Percentiles rank a stretch among this genome's conserved stretches.
Conservation (phyloP, 2,329 filamentous ascomycete species). For the Hymenoscyphus fraxineus region DNA sequence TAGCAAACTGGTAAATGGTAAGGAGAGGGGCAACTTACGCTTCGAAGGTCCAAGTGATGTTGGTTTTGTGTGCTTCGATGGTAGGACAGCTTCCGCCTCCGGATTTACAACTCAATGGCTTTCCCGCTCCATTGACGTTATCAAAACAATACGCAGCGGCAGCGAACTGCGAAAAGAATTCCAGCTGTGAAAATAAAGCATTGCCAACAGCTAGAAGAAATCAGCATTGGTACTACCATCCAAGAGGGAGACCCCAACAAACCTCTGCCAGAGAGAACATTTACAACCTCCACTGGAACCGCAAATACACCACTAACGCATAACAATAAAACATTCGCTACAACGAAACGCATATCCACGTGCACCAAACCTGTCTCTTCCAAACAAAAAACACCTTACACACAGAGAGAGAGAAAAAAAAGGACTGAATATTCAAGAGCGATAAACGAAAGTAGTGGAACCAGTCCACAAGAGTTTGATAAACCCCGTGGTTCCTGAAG, state of each 20-base stretch:
- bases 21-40: not conserved
- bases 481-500: not conserved
- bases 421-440: not conserved
- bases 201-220: constrained; percentile 3
- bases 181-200: constrained; percentile 18
- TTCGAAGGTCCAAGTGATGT: constrained; percentile 16
- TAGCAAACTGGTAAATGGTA: not conserved
- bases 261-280: constrained; percentile 5
- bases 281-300: not conserved
- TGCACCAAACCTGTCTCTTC: too few relatives aligned
- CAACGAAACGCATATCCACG: constrained; percentile 2
- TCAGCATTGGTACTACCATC: not conserved
- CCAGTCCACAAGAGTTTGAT: not conserved
- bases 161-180: constrained; percentile 27
- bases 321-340: not conserved
- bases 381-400: too few relatives aligned
- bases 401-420: not conserved
- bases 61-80: constrained; percentile 19
- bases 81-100: constrained; percentile 22
- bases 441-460: not conserved
- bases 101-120: constrained; percentile 19
- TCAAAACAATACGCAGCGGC: constrained; percentile 28
- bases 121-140: constrained; percentile 20
- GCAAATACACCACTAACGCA: constrained; percentile 4
- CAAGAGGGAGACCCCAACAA: not conserved